Evolutionary conservation across 768 basidiomycete species (phyloP).

Genomic region (Rhodotorula sphaerocarpa): DNA sequence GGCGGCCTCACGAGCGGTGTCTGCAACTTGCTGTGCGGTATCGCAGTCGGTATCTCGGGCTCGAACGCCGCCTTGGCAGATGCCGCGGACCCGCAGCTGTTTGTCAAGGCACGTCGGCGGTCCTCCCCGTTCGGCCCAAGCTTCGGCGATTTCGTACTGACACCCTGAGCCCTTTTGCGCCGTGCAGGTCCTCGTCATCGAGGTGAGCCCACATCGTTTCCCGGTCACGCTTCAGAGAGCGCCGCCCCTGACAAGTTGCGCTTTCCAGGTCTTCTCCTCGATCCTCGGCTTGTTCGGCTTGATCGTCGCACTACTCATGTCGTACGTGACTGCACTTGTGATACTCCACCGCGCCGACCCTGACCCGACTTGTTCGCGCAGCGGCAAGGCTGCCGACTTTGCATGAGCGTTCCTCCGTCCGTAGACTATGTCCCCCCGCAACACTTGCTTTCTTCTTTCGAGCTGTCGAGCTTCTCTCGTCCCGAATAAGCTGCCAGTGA

Average conservation of each 20-base stretch:
- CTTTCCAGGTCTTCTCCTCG: constrained; percentile 32
- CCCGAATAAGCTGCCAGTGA: too few species aligned
- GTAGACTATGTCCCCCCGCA: too few species aligned
- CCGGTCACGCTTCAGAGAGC: neutral
- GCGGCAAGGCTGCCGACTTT: neutral
- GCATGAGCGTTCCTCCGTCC: neutral
- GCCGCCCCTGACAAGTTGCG: neutral
- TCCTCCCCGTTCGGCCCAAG: neutral
- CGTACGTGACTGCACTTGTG: too few species aligned
- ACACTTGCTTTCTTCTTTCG: too few species aligned
- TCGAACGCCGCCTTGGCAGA: constrained; percentile 91
- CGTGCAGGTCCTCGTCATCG: constrained; percentile 71
- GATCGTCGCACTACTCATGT: constrained; percentile 4
- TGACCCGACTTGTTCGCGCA: neutral
- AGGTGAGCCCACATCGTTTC: constrained; percentile 41
- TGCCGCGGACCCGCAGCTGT: constrained; percentile 85
- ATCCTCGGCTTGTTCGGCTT: constrained; percentile 20
- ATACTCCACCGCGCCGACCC: neutral
- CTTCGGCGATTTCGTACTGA: neutral
- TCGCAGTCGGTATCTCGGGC: constrained; percentile 89
- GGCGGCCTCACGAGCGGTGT: constrained; percentile 87
- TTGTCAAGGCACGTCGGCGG: constrained; percentile 57
- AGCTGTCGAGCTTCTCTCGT: too few species aligned
- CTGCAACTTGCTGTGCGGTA: constrained; percentile 89
- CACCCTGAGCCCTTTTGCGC: neutral